Percentiles rank a stretch among this genome's conserved stretches.
Evolutionary conservation across 306 rosid species (phyloP).

Genomic region (Medicago ruthenica): DNA sequence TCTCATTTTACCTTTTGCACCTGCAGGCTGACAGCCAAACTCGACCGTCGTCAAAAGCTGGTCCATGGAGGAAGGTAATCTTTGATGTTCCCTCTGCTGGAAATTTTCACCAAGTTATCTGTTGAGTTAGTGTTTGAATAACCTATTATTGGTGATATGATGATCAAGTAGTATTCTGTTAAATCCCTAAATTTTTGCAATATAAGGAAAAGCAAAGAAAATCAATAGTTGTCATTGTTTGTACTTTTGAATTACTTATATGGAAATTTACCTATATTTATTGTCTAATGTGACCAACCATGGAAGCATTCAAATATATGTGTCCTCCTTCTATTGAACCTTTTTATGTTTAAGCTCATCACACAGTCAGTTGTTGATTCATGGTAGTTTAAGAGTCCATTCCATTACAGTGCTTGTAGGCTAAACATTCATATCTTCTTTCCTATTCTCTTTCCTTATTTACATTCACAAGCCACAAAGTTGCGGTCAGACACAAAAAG

Average conservation of each 20-base stretch:
- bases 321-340: conserved; percentile 37
- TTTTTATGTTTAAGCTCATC: conserved; percentile 32
- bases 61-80: too few species aligned
- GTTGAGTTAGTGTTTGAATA: conserved; percentile 22
- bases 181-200: conserved; percentile 11
- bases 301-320: conserved; percentile 22
- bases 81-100: too few species aligned
- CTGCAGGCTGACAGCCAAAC: too few species aligned
- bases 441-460: too few species aligned
- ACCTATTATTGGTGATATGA: conserved; percentile 42
- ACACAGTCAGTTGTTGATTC: conserved; percentile 46
- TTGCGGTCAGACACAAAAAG: too few species aligned
- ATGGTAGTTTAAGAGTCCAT: too few species aligned
- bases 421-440: too few species aligned
- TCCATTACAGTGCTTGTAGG: too few species aligned
- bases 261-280: conserved; percentile 19
- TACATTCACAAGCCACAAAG: too few species aligned
- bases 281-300: conserved; percentile 40
- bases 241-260: conserved; percentile 26
- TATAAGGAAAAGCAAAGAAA: conserved; percentile 30
- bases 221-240: conserved; percentile 21
- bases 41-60: too few species aligned
- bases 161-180: conserved; percentile 34
- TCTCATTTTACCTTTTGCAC: too few species aligned
- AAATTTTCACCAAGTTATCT: too few species aligned